Evolutionary conservation across 1,284 basidiomycete genomes (phyloP).

Genomic region (Pisolithus thermaeus): DNA sequence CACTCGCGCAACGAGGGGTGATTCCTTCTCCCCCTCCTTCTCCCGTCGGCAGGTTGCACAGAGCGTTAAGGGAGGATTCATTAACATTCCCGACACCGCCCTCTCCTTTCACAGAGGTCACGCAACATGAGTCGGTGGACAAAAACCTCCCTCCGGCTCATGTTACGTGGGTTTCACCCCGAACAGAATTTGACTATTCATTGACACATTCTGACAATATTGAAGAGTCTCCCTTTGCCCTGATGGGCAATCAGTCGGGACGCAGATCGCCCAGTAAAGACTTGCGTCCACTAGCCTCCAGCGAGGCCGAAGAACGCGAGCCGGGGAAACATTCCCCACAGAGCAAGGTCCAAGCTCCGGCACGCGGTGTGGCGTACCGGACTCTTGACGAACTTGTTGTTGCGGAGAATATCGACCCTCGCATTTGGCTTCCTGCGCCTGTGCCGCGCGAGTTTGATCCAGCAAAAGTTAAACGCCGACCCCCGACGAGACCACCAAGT

Average conservation of each 20-base stretch:
- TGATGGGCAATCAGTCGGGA: not conserved
- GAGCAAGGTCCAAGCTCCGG: not conserved
- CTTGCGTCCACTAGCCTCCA: slow-evolving; percentile 1
- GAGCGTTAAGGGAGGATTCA: slow-evolving; percentile 9
- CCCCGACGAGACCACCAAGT: slow-evolving; percentile 17
- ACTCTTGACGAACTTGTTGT: slow-evolving; percentile 16
- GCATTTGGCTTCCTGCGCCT: slow-evolving; percentile 23
- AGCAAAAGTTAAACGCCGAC: slow-evolving; percentile 19
- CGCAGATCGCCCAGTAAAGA: slow-evolving; percentile 8
- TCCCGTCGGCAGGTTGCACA: slow-evolving; percentile 7
- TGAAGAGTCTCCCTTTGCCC: not conserved
- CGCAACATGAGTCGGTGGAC: slow-evolving; percentile 16
- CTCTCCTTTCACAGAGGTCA: slow-evolving; percentile 23
- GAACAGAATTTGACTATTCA: slow-evolving; percentile 14
- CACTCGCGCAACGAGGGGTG: not conserved
- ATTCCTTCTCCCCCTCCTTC: slow-evolving; percentile 3
- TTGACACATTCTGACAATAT: slow-evolving; percentile 5
- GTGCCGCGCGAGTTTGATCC: slow-evolving; percentile 22
- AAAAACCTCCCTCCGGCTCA: slow-evolving; percentile 10
- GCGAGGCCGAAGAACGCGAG: slow-evolving; percentile 8
- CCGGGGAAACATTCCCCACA: not conserved
- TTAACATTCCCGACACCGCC: slow-evolving; percentile 1
- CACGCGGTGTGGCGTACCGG: slow-evolving; percentile 18
- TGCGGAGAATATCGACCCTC: slow-evolving; percentile 16
- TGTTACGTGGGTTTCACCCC: slow-evolving; percentile 6